phyloP scores from a whole-genome alignment of 108 stramenopile genomes.

The Conticribra guillardii region DNA sequence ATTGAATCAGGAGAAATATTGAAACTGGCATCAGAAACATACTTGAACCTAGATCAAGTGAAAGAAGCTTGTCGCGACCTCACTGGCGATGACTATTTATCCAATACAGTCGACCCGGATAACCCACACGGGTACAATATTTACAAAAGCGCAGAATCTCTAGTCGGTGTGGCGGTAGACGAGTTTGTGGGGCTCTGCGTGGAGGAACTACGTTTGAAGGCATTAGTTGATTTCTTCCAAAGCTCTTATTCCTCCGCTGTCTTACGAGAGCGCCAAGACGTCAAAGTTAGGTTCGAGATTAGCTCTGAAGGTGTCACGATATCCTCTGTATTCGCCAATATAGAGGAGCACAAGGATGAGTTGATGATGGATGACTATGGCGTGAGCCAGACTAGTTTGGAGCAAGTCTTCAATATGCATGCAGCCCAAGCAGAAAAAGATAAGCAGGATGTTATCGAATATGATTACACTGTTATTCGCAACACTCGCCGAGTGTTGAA shows the following conservation, averaged over 20 bases:
- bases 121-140: slow-evolving; percentile 63
- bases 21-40: slow-evolving; percentile 37
- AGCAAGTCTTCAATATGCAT: slow-evolving; percentile 84
- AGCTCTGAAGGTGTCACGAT: slow-evolving; percentile 66
- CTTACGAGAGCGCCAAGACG: slow-evolving; percentile 82
- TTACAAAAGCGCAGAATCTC: slow-evolving; percentile 64
- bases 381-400: slow-evolving; percentile 78
- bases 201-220: slow-evolving; percentile 68
- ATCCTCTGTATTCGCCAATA: slow-evolving; percentile 63
- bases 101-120: slow-evolving; percentile 42
- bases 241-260: slow-evolving; percentile 53
- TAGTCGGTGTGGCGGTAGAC: slow-evolving; percentile 49
- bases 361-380: slow-evolving; percentile 75
- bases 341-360: slow-evolving; percentile 71
- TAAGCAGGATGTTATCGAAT: slow-evolving; percentile 43
- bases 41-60: slow-evolving; percentile 59
- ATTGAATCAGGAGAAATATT: slow-evolving; percentile 13
- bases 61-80: slow-evolving; percentile 35
- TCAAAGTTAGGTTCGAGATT: slow-evolving; percentile 78
- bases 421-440: slow-evolving; percentile 73
- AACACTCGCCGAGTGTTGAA: neutral
- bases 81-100: slow-evolving; percentile 59
- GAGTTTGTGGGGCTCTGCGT: slow-evolving; percentile 68
- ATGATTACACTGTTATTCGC: neutral
- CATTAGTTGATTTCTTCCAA: slow-evolving; percentile 56